These are phyloP conservation scores for Castanopsis chinensis DNA, from an alignment of 306 rosid species.

Conservation along the genomic window DNA sequence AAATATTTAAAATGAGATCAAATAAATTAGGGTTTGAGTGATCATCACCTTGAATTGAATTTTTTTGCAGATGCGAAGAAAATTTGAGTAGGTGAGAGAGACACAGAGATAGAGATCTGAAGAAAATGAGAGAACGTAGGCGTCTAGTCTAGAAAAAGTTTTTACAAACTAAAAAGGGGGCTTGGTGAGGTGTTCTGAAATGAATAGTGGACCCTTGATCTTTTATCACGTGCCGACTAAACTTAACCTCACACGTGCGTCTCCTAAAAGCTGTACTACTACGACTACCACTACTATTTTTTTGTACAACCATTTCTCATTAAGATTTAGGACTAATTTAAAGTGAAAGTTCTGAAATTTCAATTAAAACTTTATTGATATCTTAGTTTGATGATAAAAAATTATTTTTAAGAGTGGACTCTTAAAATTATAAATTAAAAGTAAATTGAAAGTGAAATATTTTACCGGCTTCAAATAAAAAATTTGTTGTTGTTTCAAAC, in stretches of 20 bases:
- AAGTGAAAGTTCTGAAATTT: too few relatives aligned
- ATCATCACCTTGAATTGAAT: slow-evolving; percentile 14
- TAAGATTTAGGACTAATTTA: too few relatives aligned
- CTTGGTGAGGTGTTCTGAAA: not conserved
- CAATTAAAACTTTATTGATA: rapidly evolving
- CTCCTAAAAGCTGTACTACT: too few relatives aligned
- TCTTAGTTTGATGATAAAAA: rapidly evolving
- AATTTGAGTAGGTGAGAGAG: not conserved
- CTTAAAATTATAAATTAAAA: too few relatives aligned
- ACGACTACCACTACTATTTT: too few relatives aligned
- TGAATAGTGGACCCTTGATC: slow-evolving; percentile 7
- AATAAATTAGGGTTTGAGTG: not conserved
- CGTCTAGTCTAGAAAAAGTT: slow-evolving; percentile 17
- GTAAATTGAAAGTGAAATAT: too few relatives aligned
- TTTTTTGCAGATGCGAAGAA: not conserved
- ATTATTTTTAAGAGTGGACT: too few relatives aligned
- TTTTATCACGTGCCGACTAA: slow-evolving; percentile 1
- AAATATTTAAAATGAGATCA: not conserved
- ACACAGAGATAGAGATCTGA: slow-evolving; percentile 38
- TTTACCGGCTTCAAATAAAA: too few relatives aligned
- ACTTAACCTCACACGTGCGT: slow-evolving; percentile 30
- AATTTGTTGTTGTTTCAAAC: too few relatives aligned
- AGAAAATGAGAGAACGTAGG: slow-evolving; percentile 13
- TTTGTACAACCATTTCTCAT: too few relatives aligned
- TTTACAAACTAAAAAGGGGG: not conserved